Percentiles rank a stretch among this genome's conserved stretches.
Evolutionary conservation across 495 filamentous ascomycete genomes (phyloP).

Genomic region (Aspergillus cavernicola): DNA sequence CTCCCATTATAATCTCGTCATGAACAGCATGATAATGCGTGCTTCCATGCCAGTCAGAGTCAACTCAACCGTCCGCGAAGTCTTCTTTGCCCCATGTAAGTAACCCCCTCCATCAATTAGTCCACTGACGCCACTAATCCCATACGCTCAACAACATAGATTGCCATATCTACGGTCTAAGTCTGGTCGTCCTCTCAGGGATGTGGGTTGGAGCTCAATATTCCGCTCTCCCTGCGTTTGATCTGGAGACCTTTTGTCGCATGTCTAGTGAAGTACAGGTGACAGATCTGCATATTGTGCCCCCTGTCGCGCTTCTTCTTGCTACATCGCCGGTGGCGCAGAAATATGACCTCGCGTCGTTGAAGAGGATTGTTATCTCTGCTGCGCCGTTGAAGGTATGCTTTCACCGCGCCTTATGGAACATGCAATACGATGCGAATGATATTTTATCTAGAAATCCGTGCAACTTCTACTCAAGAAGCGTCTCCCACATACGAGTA

Average conservation of each 20-base stretch:
- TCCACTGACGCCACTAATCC: too few relatives aligned
- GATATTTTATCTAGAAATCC: background rate
- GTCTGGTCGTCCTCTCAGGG: background rate
- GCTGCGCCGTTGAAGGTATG: conserved; percentile 3
- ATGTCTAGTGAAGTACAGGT: conserved; percentile 3
- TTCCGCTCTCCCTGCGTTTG: background rate
- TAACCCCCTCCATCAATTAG: background rate
- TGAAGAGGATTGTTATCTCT: conserved; percentile 2
- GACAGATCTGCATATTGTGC: conserved; percentile 5
- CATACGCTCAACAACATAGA: too few relatives aligned
- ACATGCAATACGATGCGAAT: too few relatives aligned
- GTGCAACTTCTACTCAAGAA: background rate
- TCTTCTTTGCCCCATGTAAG: conserved; percentile 6
- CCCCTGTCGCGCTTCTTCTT: conserved; percentile 1
- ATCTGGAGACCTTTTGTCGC: conserved; percentile 1
- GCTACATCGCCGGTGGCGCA: conserved; percentile 1
- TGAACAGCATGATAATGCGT: conserved; percentile 2
- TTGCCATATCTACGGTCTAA: conserved; percentile 2
- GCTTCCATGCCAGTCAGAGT: background rate
- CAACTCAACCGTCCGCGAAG: conserved; percentile 1
- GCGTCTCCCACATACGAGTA: background rate
- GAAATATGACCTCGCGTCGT: background rate
- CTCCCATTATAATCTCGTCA: conserved; percentile 1
- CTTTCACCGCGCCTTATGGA: background rate
- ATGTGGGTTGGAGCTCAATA: conserved; percentile 3